Evolutionary conservation across 768 basidiomycete species (phyloP).

Genomic region (Agrocybe pediades): DNA sequence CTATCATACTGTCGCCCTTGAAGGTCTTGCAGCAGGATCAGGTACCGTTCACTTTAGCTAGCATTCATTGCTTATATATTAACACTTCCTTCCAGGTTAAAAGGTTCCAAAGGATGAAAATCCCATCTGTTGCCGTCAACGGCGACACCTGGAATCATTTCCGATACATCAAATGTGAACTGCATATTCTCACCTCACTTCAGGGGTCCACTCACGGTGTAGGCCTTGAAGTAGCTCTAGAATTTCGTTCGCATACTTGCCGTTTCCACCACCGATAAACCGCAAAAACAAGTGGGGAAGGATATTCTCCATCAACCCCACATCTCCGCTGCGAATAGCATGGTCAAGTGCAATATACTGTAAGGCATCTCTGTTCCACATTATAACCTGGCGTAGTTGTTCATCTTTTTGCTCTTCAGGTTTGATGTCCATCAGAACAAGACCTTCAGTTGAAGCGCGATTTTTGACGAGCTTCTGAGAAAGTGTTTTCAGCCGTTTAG

Average conservation of each 20-base stretch:
- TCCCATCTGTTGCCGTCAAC: constrained; percentile 35
- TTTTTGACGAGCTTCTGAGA: constrained; percentile 26
- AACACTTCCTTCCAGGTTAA: constrained; percentile 19
- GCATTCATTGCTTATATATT: background rate
- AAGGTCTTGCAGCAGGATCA: constrained; percentile 38
- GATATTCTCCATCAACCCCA: constrained; percentile 34
- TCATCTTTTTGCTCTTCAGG: constrained; percentile 26
- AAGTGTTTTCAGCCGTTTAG: constrained; percentile 25
- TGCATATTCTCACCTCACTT: background rate
- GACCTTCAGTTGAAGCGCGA: constrained; percentile 31
- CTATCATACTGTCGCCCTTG: constrained; percentile 36
- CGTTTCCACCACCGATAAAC: constrained; percentile 34
- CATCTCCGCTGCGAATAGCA: constrained; percentile 38
- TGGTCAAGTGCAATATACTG: constrained; percentile 35
- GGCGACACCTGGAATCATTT: constrained; percentile 30
- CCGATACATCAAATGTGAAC: background rate
- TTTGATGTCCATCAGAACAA: constrained; percentile 18
- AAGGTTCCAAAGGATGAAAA: constrained; percentile 27
- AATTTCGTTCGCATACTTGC: constrained; percentile 33
- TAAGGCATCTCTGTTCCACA: constrained; percentile 38
- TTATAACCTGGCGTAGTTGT: constrained; percentile 24
- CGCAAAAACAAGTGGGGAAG: constrained; percentile 32
- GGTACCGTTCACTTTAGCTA: constrained; percentile 19
- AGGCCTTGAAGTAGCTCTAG: constrained; percentile 26
- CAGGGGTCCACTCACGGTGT: constrained; percentile 4